Evolutionary conservation across 2,329 filamentous ascomycete species (phyloP).

Genomic region (Rasamsonia emersonii): DNA sequence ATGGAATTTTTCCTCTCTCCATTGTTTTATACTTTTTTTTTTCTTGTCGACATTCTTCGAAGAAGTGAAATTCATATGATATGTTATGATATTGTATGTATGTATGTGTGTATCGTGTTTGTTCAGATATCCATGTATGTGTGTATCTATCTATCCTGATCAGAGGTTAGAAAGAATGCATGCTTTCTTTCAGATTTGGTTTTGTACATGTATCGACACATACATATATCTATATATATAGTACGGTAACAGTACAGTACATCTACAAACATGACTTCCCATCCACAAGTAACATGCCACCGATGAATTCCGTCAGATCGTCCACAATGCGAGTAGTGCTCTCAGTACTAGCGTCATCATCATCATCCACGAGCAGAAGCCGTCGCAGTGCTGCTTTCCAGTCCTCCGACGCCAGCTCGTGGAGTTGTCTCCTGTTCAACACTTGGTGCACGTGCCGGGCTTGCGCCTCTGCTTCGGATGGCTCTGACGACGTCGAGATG

Average conservation of each 20-base stretch:
- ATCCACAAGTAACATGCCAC: conserved; percentile 8
- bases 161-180: too few relatives aligned
- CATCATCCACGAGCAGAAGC: conserved; percentile 2
- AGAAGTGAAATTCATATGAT: neutral
- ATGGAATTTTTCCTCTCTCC: too few relatives aligned
- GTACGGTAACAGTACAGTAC: neutral
- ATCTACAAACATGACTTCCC: too few relatives aligned
- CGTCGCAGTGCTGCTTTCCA: conserved; percentile 13
- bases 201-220: neutral
- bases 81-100: neutral
- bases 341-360: too few relatives aligned
- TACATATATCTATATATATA: neutral
- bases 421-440: conserved; percentile 36
- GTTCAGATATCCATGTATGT: neutral
- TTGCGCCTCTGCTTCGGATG: conserved; percentile 23
- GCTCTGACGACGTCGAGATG: conserved; percentile 29
- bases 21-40: conserved; percentile 2
- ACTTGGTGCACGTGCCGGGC: conserved; percentile 21
- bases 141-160: conserved; percentile 2
- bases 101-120: conserved; percentile 1
- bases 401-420: conserved; percentile 35
- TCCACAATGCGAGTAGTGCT: too few relatives aligned
- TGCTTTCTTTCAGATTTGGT: neutral
- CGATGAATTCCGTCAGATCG: conserved; percentile 6
- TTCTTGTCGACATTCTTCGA: neutral